These are phyloP conservation scores for Penicillium nordicum DNA, from an alignment of 2,329 filamentous ascomycete species.

Conservation along the genomic window DNA sequence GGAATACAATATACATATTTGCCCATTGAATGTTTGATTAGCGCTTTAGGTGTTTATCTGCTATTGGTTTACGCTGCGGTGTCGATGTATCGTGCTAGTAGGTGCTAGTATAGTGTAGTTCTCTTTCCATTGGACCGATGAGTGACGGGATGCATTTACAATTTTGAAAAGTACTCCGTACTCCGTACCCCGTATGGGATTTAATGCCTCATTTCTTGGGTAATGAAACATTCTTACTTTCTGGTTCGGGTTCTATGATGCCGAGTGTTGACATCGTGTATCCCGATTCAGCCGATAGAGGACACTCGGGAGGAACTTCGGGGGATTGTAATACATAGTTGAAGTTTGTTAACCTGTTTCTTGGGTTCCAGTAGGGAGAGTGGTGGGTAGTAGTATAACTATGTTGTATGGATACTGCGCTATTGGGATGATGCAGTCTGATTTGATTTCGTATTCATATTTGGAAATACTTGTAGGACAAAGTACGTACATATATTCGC, in stretches of 20 bases:
- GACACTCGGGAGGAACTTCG: not conserved
- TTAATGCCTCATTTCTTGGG: constrained; percentile 8
- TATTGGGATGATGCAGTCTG: not conserved
- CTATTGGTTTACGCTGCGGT: not conserved
- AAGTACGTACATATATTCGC: not conserved
- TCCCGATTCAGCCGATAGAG: constrained; percentile 4
- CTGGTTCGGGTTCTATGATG: constrained; percentile 1
- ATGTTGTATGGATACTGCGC: not conserved
- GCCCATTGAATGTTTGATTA: not conserved
- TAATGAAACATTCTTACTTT: not conserved
- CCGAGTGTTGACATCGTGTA: constrained; percentile 1
- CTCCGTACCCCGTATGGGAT: not conserved
- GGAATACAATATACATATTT: not conserved
- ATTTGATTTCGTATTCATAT: not conserved
- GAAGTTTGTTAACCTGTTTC: not conserved
- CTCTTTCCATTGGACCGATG: not conserved
- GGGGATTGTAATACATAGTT: not conserved
- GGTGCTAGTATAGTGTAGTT: not conserved
- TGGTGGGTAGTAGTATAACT: not conserved
- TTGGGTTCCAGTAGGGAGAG: not conserved
- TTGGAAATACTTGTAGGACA: not conserved
- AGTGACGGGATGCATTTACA: not conserved
- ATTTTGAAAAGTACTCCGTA: not conserved
- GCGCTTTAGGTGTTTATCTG: not conserved
- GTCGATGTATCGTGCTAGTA: not conserved